Base-by-base conservation (phyloP, 2,329 filamentous ascomycete genomes). In the Penicillium concentricum region DNA sequence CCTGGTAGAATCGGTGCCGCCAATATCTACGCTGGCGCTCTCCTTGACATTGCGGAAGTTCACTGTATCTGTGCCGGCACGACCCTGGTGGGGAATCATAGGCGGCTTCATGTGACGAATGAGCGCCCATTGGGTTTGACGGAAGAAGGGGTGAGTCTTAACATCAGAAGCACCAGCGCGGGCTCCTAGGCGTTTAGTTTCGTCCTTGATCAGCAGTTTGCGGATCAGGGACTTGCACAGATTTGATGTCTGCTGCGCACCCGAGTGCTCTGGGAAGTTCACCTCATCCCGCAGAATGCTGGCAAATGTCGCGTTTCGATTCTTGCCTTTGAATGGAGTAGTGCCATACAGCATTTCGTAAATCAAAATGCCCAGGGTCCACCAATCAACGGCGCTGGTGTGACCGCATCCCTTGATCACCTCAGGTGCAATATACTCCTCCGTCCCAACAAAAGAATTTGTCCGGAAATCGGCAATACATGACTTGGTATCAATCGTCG, bases 271-370 rank as follows among this genome's bases (percentile, higher is more conserved):
- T 0, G 94, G 92, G 77, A 99, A 99, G 6, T 91, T 90, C 59
- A 97, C 94, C 64, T 99, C 94, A 74, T 99, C 94, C 51, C 92
- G 84, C 61, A 99, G 76, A 65, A 99, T 99, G 72, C 97, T 99
- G 59, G 92, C 93, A 78, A 99, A 99, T 0, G 94, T 99, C 15
- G 92, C 92, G 69, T 97, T 99, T 38, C 94, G 86, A 76, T 97
- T 99, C 84, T 99, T 97, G 66, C 94, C 94, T 81, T 99, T 99
- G 83, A 99, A 99, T 1, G 94, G 94, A 0, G 94, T 99, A 0
- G 93, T 99, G 54, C 94, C 94, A 78, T 93, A 99, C 35, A 99
- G 82, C 94, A 99, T 99, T 76, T 99, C 94, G 74, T 97, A 99
- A 55, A 99, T 92, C 70, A 99, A 78, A 65, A 99, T 97, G 20